These are phyloP conservation scores for Lachancea fermentati DNA, from an alignment of 805 yeast genomes.

Conservation along the genomic window DNA sequence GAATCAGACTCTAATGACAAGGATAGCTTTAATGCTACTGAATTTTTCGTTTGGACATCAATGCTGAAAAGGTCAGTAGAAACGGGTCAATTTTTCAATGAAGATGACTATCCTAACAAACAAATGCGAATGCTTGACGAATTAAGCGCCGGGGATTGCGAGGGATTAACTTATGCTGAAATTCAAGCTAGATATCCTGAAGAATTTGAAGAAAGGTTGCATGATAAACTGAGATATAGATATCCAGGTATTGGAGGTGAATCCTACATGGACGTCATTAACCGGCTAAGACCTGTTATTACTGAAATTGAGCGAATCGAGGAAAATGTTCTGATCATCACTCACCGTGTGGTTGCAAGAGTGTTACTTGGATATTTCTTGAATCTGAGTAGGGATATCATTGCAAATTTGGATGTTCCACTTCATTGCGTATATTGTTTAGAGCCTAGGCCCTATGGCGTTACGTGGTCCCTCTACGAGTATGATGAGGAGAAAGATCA, in stretches of 20 bases:
- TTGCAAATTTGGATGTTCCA: conserved; percentile 90
- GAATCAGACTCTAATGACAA: conserved; percentile 22
- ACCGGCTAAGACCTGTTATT: conserved; percentile 81
- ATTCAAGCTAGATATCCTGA: conserved; percentile 66
- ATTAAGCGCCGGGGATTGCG: conserved; percentile 87
- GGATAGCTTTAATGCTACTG: conserved; percentile 38
- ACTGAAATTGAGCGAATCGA: conserved; percentile 90
- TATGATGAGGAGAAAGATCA: conserved; percentile 73
- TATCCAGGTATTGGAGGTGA: conserved; percentile 99
- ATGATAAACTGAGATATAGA: conserved; percentile 76
- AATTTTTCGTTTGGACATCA: conserved; percentile 90
- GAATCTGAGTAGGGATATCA: conserved; percentile 71
- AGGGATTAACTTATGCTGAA: conserved; percentile 88
- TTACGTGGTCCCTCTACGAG: conserved; percentile 86
- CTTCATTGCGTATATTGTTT: conserved; percentile 83
- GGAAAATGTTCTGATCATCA: conserved; percentile 74
- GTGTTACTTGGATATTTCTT: conserved; percentile 83
- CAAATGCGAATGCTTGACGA: conserved; percentile 93
- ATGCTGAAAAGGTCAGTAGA: conserved; percentile 76
- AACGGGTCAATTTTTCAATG: conserved; percentile 73
- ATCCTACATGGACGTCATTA: conserved; percentile 88
- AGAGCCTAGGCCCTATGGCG: conserved; percentile 93
- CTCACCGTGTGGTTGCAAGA: conserved; percentile 89
- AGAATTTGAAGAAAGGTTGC: conserved; percentile 71
- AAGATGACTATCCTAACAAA: conserved; percentile 66